Conservation (phyloP, 371 early-diverging fungal species). For the Massospora cicadina region DNA sequence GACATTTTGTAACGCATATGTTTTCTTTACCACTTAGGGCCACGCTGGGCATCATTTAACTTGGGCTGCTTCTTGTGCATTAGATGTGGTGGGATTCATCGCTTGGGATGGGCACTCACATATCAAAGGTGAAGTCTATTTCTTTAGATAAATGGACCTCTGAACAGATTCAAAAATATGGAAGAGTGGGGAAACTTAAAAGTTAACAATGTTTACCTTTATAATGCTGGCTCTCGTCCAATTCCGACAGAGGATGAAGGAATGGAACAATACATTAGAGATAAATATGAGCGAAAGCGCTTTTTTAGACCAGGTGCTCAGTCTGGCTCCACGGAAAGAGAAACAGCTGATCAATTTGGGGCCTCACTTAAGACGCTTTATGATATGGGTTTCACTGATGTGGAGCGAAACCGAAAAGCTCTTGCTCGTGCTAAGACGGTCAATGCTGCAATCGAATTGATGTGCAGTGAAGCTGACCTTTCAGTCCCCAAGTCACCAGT, state of each 20-base stretch:
- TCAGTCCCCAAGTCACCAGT: neutral
- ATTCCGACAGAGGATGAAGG: constrained; percentile 7
- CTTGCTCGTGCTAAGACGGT: constrained; percentile 12
- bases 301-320: constrained; percentile 9
- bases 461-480: constrained; percentile 8
- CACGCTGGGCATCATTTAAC: constrained; percentile 90
- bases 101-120: constrained; percentile 86
- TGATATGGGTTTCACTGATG: constrained; percentile 15
- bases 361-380: neutral
- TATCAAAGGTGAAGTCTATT: constrained; percentile 81
- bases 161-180: constrained; percentile 70
- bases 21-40: constrained; percentile 31
- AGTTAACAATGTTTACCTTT: constrained; percentile 3
- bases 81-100: constrained; percentile 78
- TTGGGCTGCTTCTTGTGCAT: constrained; percentile 88
- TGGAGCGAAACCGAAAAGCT: constrained; percentile 11
- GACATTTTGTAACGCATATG: no score
- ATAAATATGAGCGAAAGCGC: constrained; percentile 9
- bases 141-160: constrained; percentile 84
- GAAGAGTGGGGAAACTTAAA: constrained; percentile 10
- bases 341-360: neutral
- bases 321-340: neutral
- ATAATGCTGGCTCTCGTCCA: neutral
- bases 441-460: constrained; percentile 13
- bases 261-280: constrained; percentile 11